Evolutionary conservation across 768 basidiomycete species (phyloP).

Genomic region (Calocybe indica): DNA sequence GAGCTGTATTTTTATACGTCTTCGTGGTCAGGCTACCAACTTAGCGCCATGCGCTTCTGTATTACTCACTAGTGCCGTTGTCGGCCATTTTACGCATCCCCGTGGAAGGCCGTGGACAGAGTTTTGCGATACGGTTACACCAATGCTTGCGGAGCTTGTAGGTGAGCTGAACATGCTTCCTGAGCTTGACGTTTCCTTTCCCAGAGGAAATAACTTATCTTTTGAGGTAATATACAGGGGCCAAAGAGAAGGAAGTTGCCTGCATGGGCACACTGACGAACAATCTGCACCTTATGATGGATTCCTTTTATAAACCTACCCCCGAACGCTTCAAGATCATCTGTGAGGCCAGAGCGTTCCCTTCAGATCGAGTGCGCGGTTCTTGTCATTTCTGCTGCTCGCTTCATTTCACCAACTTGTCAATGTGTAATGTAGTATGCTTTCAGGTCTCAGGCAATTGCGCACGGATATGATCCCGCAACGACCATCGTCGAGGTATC

Average conservation of each 20-base stretch:
- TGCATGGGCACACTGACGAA: constrained; percentile 94
- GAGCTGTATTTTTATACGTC: constrained; percentile 14
- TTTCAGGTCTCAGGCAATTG: constrained; percentile 82
- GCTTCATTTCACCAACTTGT: constrained; percentile 10
- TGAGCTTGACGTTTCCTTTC: not conserved
- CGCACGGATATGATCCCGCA: constrained; percentile 73
- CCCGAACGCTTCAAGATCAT: constrained; percentile 84
- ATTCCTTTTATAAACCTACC: constrained; percentile 90
- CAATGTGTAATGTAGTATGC: constrained; percentile 66
- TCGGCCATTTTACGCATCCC: constrained; percentile 91
- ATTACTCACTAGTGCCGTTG: constrained; percentile 55
- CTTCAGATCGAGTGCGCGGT: constrained; percentile 82
- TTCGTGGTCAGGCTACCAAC: constrained; percentile 8
- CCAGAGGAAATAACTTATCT: constrained; percentile 6
- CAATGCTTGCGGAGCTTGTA: constrained; percentile 73
- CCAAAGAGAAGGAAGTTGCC: constrained; percentile 84
- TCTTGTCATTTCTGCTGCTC: constrained; percentile 7
- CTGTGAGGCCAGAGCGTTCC: constrained; percentile 91
- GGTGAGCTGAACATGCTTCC: constrained; percentile 39
- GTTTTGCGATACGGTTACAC: constrained; percentile 66
- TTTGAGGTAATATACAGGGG: constrained; percentile 47
- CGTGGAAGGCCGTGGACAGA: constrained; percentile 76
- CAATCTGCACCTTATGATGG: constrained; percentile 95
- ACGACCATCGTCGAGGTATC: constrained; percentile 71
- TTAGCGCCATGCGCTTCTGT: constrained; percentile 5